These are phyloP conservation scores for Pseudohyphozyma bogoriensis DNA, from an alignment of 768 basidiomycete genomes.

Conservation along the genomic window DNA sequence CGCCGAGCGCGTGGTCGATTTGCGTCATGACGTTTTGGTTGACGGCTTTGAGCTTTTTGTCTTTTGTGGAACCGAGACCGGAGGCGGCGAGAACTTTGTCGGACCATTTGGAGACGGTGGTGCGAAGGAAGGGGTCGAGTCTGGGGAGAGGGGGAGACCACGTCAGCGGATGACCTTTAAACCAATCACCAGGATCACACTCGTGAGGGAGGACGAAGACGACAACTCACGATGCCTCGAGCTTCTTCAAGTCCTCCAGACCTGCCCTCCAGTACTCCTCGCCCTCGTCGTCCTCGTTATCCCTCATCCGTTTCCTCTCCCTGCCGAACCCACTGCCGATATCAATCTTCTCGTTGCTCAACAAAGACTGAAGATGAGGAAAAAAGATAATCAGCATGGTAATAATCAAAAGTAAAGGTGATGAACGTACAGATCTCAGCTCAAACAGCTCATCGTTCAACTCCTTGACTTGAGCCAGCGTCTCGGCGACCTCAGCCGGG, in stretches of 20 bases:
- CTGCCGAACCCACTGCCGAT: background rate
- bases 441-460: slow-evolving; percentile 33
- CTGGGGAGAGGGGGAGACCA: background rate
- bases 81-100: slow-evolving; percentile 88
- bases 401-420: too few relatives aligned
- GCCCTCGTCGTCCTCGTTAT: background rate
- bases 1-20: slow-evolving; percentile 28
- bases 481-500: slow-evolving; percentile 23
- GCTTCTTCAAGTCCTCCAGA: slow-evolving; percentile 2
- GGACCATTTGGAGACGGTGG: slow-evolving; percentile 87
- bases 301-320: background rate
- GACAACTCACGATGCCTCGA: slow-evolving; percentile 16
- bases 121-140: slow-evolving; percentile 54
- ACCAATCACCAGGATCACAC: too few relatives aligned
- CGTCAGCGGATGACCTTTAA: background rate
- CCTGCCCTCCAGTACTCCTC: slow-evolving; percentile 41
- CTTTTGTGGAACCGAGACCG: slow-evolving; percentile 56
- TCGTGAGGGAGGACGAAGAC: slow-evolving; percentile 1
- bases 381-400: too few relatives aligned
- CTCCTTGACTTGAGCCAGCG: slow-evolving; percentile 39
- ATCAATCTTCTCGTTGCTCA: background rate
- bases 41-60: slow-evolving; percentile 48
- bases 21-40: slow-evolving; percentile 39
- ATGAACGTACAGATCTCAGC: too few relatives aligned
- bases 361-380: too few relatives aligned